Conservation (phyloP, 257 asterid species). For the Ajuga chamaepitys region DNA sequence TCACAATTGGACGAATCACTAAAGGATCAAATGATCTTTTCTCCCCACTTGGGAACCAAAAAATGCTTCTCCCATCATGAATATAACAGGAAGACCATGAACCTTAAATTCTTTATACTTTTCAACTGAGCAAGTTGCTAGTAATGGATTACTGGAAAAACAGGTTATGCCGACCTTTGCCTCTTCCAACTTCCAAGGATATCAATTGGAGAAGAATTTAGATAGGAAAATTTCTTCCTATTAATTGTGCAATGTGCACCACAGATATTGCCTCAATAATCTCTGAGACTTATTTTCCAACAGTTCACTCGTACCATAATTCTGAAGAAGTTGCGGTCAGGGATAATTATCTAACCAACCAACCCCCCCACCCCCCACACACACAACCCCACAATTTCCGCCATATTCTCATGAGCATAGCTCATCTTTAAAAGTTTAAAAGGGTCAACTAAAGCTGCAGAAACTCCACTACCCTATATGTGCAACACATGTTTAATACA, state of each 20-base stretch:
- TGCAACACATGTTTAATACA: too few species aligned
- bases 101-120: neutral
- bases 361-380: too few species aligned
- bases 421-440: too few species aligned
- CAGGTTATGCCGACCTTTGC: neutral
- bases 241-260: neutral
- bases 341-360: too few species aligned
- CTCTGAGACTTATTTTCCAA: neutral
- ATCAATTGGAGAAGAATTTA: neutral
- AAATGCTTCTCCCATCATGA: neutral
- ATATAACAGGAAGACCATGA: neutral
- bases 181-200: neutral
- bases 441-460: too few species aligned
- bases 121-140: neutral
- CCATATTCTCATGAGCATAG: too few species aligned
- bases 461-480: too few species aligned
- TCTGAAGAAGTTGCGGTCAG: neutral
- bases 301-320: neutral
- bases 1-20: neutral
- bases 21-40: neutral
- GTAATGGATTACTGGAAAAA: neutral
- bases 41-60: neutral
- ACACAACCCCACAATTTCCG: too few species aligned
- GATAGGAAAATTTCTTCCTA: neutral
- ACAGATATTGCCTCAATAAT: neutral